phyloP scores from a whole-genome alignment of 345 rosid genomes.

The Populus alba region DNA sequence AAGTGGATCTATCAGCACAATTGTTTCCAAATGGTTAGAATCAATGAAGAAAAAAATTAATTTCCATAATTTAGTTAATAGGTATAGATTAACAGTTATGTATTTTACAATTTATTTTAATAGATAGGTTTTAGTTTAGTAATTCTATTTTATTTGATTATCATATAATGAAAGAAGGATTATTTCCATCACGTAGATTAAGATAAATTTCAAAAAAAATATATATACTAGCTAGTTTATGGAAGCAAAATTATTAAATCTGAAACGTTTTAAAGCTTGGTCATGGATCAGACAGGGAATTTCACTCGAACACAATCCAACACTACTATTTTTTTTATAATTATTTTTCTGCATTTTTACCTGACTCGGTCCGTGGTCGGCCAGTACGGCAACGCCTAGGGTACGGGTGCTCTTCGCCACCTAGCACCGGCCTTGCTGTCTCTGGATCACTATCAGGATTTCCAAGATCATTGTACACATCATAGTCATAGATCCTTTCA shows the following conservation, averaged over 20 bases:
- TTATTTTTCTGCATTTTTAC: slow-evolving; percentile 13
- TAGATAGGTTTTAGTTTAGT: too few species aligned
- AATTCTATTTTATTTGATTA: too few species aligned
- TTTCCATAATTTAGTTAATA: neutral
- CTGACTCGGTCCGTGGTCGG: slow-evolving; percentile 26
- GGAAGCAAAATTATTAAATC: too few species aligned
- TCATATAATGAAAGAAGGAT: too few species aligned
- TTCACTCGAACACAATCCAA: too few species aligned
- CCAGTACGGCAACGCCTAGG: slow-evolving; percentile 58
- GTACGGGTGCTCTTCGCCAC: slow-evolving; percentile 40
- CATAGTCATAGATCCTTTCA: slow-evolving; percentile 78
- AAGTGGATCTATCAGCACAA: slow-evolving; percentile 35
- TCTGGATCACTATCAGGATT: slow-evolving; percentile 43
- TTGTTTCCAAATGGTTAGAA: neutral
- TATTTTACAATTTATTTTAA: too few species aligned
- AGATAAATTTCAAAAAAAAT: too few species aligned
- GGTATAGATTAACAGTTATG: too few species aligned
- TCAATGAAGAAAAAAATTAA: neutral
- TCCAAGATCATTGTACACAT: slow-evolving; percentile 76
- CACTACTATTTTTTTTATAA: neutral
- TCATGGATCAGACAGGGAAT: too few species aligned
- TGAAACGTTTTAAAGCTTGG: too few species aligned
- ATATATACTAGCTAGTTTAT: too few species aligned
- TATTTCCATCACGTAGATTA: too few species aligned
- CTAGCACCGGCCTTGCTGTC: slow-evolving; percentile 38